Evolutionary conservation across 352 stramenopile species (phyloP), one percentile per base, ranked within the genome.

Genomic region (Phytophthora ramorum): DNA sequence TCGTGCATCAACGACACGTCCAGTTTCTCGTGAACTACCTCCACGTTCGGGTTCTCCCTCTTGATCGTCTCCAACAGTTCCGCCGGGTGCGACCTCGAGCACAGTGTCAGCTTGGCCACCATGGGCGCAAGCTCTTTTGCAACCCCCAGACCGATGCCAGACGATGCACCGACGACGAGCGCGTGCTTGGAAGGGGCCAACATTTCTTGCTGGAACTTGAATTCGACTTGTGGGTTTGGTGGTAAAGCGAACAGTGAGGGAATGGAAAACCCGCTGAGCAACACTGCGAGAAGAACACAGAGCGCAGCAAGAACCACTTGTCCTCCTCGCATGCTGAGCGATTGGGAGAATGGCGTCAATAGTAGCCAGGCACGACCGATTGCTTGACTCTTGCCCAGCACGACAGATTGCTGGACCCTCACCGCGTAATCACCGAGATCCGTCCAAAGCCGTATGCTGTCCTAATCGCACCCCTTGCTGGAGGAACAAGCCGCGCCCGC

Each of bases 141-240:
- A 7, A 66, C 37, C 7, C 45, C 65, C 19, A 68, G 46, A 17
- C 64, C 58, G 12, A 73, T 64, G 8, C 58, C 64, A 22, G 64
- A 67, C 14, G 64, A 73, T 37, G 64, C 64, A 5, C 64, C 64
- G 26, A 73, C 52, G n/a, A 72, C 52, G 30, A 72, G 64, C 1
- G 58, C 64, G 51, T 68, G 58, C 20, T 72, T 71, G 49, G 43
- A 66, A 28, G 54, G 46, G 3, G 55, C 55, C 17, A 32, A n/a
- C 62, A 70, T 70, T 35, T 70, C 55, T 44, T 50, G 50, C 51
- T 63, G 53, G 24, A 63, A 34, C n/a, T 43, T 68, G 24, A 43
- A 9, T 45, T 63, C 59, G 32, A 68, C 59, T 51, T 68, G 51
- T 38, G 32, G 22, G 32, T 49, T 50, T n/a, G 13, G 51, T 7